Base-by-base conservation (phyloP, 2,329 filamentous ascomycete species). In the Arthrobotrys megalospora region DNA sequence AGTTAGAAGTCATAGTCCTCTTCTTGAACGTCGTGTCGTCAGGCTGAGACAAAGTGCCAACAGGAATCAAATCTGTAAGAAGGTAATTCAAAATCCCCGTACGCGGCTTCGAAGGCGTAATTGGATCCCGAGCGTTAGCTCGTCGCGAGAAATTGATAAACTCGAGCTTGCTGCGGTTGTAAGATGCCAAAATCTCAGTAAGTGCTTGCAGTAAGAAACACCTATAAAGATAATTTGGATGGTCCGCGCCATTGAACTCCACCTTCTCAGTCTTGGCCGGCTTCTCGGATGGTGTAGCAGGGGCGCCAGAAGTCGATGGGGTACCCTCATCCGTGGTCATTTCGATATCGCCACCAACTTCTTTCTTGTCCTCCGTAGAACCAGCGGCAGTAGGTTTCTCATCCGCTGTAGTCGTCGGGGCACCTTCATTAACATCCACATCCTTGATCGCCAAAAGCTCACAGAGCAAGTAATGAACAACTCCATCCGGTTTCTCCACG, bases 131-230 rank as follows among this genome's bases (percentile, higher is more conserved):
- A 52, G 93, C 88, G 55, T 95, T 93, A 6, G 93, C 91, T 83
- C 94, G 97, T 78, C 95, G 91, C 81, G 96, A 98, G 86, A 97
- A 99, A 84, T 97, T 98, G 86, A 99, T 97, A 83, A 99, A 98
- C 83, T 99, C 96, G 50, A 99, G 90, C 87, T 99, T 99, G 7
- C 94, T 93, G 67, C 94, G 91, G 81, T 94, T 97, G 85, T 98
- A 99, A 82, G 92, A 96, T 72, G 92, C 91, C 12, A 99, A 87
- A 12, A 99, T 89, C 84, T 99, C 96, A 0, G 93, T 91, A 45
- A 99, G 86, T 82, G 94, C 97, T 83, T 96, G 94, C 36, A 99
- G 88, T 64, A 99, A 86, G 86, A 98, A 97, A 85, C 95, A 97
- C 58, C 96, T 90, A 83, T 98, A 99, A 66, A 98, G 91, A 85